Evolutionary conservation across 306 rosid genomes (phyloP), one percentile per base, ranked within the genome.

Genomic region (barrel medic (Medicago truncatula)): DNA sequence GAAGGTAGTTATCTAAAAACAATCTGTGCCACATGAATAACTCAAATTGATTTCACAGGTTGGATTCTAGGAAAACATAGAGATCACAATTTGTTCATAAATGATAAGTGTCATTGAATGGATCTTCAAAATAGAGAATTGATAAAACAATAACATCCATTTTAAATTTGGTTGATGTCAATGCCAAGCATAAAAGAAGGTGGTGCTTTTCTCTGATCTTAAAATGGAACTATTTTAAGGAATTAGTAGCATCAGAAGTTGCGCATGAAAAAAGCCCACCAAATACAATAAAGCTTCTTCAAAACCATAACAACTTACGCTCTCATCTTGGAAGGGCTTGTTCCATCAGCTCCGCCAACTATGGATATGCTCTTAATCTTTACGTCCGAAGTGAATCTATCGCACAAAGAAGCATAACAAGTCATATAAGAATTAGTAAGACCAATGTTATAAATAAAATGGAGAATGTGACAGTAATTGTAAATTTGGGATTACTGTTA

Each of bases 261-360:
- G 71, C 53, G 16, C 2, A 21, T 41, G 8, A 59, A 76, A 25
- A 53, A 50, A 43, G 9, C 0, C 31, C 46, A 15, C 4, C 65
- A 77, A 78, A 56, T 76, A 71, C 44, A 80, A 44, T 21, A 71
- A 76, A 71, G 66, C 70, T 38, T 15, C 49, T 61, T 59, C 73
- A 59, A 72, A 69, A 71, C 38, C 71, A 64, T 74, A 20, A 49
- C 39, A 71, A 82, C 97, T 88, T 86, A 95, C 99, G 18, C 99
- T 81, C 97, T 87, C 97, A 95, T 87, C 86, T 90, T 95, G 63
- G 93, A 85, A 85, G 99, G 99, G 80, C 96, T 89, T 58, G 96
- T 92, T 71, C 97, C 96, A 36, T 84, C 92, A 74, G 87, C 77
- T 75, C 97, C 97, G 28, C 99, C 97, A 23, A 92, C 84, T 76